Base-by-base conservation (phyloP, 305 asterid species). In the Solanum hybrid region DNA sequence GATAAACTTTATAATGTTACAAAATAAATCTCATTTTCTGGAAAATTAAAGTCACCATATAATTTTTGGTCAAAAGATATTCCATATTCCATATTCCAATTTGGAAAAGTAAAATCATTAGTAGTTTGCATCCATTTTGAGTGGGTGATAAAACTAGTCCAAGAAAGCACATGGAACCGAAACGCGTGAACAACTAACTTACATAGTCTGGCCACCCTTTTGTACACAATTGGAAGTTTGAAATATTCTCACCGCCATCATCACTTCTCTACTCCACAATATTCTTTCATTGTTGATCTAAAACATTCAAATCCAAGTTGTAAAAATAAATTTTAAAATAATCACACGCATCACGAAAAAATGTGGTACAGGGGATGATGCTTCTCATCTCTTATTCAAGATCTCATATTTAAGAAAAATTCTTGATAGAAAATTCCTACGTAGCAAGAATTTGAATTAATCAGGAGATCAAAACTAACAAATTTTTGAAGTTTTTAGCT, bases 381-480 rank as follows among this genome's bases (percentile, higher is more conserved):
- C 6, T 3, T 7, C 2, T 17, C 5, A 7, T 17, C 2, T 17
- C 10, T 56, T 56, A 56, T 17, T 0, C 10, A 7, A 20, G 22
- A 16, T 51, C 22, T 51, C 4, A 16, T 51, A 56, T 6, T 56
- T 7, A 56, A 51, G n/a, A 51, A 56, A 56, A 56, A 0, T 0
- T 56, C 10, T 17, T 56, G 4, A 56, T 17, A 56, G 5, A 51
- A 16, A 16, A 1, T 16, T 16, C 0, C 22, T 51, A 51, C 4
- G 66, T 16, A 0, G 4, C 24, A 17, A 0, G 1, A 56, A 56
- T 56, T 0, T 56, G 2, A 56, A 56, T 56, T 56, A 20, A 7
- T 20, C 5, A 0, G 0, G 2, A 60, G 5, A 80, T 4, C 5
- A 29, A 26, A 24, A 4, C 14, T 81, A 51, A 51, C n/a, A 11